Evolutionary conservation across 495 filamentous ascomycete species (phyloP), one percentile per base, ranked within the genome.

Genomic region (Penicillium verhagenii): DNA sequence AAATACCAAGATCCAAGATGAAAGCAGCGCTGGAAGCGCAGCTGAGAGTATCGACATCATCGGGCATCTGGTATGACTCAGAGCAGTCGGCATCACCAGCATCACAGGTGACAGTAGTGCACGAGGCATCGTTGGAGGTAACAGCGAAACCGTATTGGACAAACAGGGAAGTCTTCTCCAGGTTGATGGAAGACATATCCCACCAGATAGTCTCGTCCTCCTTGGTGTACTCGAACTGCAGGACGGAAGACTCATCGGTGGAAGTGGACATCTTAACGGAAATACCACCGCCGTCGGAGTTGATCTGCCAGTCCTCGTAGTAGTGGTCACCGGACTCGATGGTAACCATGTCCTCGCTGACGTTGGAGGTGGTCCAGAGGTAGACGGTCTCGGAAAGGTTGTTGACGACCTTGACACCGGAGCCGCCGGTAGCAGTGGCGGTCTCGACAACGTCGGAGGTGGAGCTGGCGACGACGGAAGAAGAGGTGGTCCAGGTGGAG

Each of bases 221-320:
- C 58, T 66, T 29, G 63, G 75, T 76, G 68, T 78, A 78, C 63
- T 78, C 75, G 61, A 70, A 78, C 58, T 77, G 73, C 5, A 77
- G 61, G 13, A 77, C 68, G 49, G 59, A 63, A 54, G 24, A 49
- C 33, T 51, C 56, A 21, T 47, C 57, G 49, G 58, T 20, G 35
- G 48, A 52, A 42, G 72, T 74, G 29, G 69, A 58, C 48, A 77
- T 59, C 63, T 77, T 77, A 61, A 77, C 71, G 24, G 73, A 77
- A 53, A 75, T 59, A 40, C 72, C 72, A 38, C 70, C 68, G 33
- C 72, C 72, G 58, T 71, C 63, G 49, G 69, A 47, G 59, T 66
- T 71, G 53, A 59, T 70, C 23, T 65, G 53, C 64, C 64, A 77
- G 53, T 38, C 42, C 52, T 76, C 64, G 46, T 26, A 51, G 60